phyloP scores from a whole-genome alignment of 1,139 yeast genomes.

The Protomyces inouyei region DNA sequence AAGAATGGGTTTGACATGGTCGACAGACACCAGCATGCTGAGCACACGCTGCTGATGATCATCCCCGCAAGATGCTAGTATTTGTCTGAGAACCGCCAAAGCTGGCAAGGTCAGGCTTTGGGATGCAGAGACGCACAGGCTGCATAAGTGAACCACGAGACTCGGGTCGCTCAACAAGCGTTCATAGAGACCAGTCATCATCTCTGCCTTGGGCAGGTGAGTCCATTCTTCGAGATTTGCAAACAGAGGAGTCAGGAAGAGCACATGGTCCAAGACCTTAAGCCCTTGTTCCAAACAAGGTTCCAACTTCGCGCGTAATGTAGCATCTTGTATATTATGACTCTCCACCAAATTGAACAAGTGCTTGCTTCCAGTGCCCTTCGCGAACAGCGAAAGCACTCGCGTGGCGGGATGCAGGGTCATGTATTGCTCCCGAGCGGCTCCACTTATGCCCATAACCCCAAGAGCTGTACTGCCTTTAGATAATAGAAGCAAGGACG shows the following conservation, averaged over 20 bases:
- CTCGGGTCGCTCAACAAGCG: neutral
- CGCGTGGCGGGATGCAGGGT: slow-evolving; percentile 4
- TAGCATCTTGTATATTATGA: neutral
- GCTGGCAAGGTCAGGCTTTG: neutral
- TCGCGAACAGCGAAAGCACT: neutral
- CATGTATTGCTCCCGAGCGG: neutral
- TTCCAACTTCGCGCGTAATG: neutral
- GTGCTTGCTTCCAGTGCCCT: neutral
- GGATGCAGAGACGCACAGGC: neutral
- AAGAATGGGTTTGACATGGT: slow-evolving; percentile 8
- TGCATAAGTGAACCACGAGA: slow-evolving; percentile 1
- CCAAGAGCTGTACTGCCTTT: neutral
- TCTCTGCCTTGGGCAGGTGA: neutral
- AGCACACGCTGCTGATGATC: slow-evolving; percentile 2
- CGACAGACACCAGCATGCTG: slow-evolving; percentile 6
- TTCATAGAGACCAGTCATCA: neutral
- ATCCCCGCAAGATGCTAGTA: neutral
- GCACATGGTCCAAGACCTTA: neutral
- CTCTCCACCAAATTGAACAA: neutral
- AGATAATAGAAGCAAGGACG: neutral
- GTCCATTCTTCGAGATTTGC: neutral
- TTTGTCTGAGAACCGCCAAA: neutral
- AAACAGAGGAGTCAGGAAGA: neutral
- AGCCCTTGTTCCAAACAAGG: neutral
- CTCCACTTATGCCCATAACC: neutral